Conservation (phyloP, 352 stramenopile species). For the Bremia lactucae region DNA sequence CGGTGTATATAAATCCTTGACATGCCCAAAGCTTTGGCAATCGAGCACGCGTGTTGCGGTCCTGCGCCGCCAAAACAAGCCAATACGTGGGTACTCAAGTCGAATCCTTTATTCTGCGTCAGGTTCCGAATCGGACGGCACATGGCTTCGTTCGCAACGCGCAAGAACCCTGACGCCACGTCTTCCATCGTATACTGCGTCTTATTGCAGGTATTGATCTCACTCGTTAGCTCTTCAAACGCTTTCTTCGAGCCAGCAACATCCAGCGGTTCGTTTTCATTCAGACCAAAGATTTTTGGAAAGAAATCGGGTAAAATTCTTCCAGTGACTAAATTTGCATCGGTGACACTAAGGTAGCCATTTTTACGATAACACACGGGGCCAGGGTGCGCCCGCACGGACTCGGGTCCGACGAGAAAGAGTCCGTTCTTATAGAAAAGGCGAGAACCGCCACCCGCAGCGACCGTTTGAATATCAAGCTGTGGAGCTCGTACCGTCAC, state of each 20-base stretch:
- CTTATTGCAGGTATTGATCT: constrained; percentile 77
- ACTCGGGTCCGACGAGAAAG: constrained; percentile 97
- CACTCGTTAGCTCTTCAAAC: constrained; percentile 85
- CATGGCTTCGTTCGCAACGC: constrained; percentile 99
- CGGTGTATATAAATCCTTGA: constrained; percentile 96
- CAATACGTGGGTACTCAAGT: constrained; percentile 93
- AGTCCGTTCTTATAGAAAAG: constrained; percentile 96
- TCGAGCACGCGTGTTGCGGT: constrained; percentile 95
- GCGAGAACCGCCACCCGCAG: constrained; percentile 91
- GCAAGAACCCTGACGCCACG: constrained; percentile 95
- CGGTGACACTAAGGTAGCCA: constrained; percentile 93
- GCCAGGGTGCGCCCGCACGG: constrained; percentile 92
- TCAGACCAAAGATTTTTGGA: constrained; percentile 96
- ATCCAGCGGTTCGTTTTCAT: constrained; percentile 96
- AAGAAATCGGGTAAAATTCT: constrained; percentile 96
- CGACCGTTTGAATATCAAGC: constrained; percentile 98
- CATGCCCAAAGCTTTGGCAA: constrained; percentile 94
- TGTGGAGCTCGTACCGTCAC: constrained; percentile 96
- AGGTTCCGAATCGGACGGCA: constrained; percentile 98
- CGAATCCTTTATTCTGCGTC: constrained; percentile 96
- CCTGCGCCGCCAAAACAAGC: constrained; percentile 97
- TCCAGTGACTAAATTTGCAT: constrained; percentile 97
- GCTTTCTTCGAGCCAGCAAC: constrained; percentile 86
- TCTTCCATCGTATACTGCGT: constrained; percentile 85
- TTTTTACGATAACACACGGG: constrained; percentile 96